These are phyloP conservation scores for Daldinia sp. DNA, from an alignment of 2,329 filamentous ascomycete genomes.

Conservation along the genomic window DNA sequence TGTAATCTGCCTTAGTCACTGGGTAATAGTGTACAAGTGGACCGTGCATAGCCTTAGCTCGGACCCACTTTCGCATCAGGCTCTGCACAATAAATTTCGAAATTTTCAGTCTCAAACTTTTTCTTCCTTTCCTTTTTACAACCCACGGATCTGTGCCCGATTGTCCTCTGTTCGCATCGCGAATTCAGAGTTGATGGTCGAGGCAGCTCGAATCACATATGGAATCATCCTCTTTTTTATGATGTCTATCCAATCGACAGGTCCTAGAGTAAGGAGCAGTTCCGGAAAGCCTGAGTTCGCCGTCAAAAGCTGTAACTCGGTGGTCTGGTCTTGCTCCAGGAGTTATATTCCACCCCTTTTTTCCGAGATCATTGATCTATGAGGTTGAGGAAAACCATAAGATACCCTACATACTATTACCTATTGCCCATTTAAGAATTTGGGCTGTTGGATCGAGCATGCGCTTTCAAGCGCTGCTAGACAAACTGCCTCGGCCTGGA, in stretches of 20 bases:
- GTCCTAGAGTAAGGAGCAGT: slow-evolving; percentile 81
- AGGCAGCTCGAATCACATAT: slow-evolving; percentile 84
- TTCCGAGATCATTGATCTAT: slow-evolving; percentile 89
- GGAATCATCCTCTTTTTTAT: slow-evolving; percentile 79
- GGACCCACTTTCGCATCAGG: slow-evolving; percentile 34
- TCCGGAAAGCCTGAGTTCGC: slow-evolving; percentile 75
- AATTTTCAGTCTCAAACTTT: slow-evolving; percentile 55
- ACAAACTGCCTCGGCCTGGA: neutral
- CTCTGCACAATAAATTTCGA: slow-evolving; percentile 45
- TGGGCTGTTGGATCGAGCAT: neutral
- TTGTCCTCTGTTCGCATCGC: slow-evolving; percentile 73
- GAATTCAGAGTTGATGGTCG: slow-evolving; percentile 81
- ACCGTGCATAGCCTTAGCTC: slow-evolving; percentile 17
- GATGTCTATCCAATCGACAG: slow-evolving; percentile 96
- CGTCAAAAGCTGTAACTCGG: slow-evolving; percentile 74
- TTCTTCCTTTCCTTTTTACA: slow-evolving; percentile 54
- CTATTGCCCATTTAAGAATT: neutral
- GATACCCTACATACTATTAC: slow-evolving; percentile 69
- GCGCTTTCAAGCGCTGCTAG: neutral
- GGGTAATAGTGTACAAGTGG: slow-evolving; percentile 5
- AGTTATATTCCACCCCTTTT: slow-evolving; percentile 92
- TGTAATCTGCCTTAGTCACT: neutral
- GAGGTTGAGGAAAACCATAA: slow-evolving; percentile 94
- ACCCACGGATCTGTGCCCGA: slow-evolving; percentile 83
- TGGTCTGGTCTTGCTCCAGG: slow-evolving; percentile 67